Evolutionary conservation across 192 early-diverging fungal genomes (phyloP), one percentile per base, ranked within the genome.

Genomic region (Coemansia sp.): DNA sequence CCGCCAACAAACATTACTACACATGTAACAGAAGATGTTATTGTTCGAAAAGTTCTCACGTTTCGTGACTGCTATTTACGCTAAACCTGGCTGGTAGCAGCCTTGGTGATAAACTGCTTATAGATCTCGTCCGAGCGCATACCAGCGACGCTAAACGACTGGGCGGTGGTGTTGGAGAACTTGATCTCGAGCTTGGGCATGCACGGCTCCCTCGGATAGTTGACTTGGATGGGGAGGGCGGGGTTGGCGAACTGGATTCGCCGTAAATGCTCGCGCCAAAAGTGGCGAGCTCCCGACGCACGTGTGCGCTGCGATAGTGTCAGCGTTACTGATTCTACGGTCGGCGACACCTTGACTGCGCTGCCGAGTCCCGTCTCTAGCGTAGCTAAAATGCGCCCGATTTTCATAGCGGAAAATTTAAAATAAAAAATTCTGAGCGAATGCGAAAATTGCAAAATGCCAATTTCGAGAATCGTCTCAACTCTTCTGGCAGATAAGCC

Each of bases 231-330:
- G 13, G 65, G 67, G 62, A 82, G 69, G 9, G 13, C 38, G 3
- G 79, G 79, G 55, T 82, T 82, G n/a, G 75, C 79, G 28, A 65
- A 82, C 72, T 82, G 79, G 39, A 82, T 48, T 50, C 68, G 74
- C 57, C 74, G 79, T 64, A 82, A 53, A 56, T 82, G 60, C 64
- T 76, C 71, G 41, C 71, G 73, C 79, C 79, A 82, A 63, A 82
- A 82, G 64, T 82, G 79, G 0, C 79, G 64, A 16, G 79, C 79
- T 11, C 79, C 79, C 31, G 71, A 65, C 0, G 79, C 74, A 12
- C 75, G 70, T 35, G 79, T 82, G 18, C 75, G 66, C 65, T 82
- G 79, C 64, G 79, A 82, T 57, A 82, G 59, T n/a, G 75, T 82
- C 41, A 82, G 75, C 2, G 74, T 75, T 37, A 82, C 45, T 21